phyloP scores from a whole-genome alignment of 352 stramenopile genomes.

The Pythium aristosporum region DNA sequence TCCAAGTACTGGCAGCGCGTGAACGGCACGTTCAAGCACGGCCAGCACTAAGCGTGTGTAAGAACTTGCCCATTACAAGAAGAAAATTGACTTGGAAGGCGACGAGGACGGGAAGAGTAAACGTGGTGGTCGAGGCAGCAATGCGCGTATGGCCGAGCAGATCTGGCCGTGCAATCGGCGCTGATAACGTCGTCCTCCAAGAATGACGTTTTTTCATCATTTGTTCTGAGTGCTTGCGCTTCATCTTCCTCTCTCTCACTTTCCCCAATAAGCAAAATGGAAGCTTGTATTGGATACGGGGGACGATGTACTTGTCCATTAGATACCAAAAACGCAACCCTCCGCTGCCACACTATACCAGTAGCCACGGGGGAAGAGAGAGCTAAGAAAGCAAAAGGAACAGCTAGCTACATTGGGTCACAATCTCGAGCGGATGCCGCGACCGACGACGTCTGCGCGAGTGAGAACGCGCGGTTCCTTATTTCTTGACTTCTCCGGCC shows the following conservation, averaged over 20 bases:
- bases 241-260: neutral
- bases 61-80: neutral
- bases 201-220: constrained; percentile 18
- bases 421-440: neutral
- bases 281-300: constrained; percentile 15
- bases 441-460: neutral
- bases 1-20: constrained; percentile 86
- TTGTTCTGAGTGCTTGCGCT: neutral
- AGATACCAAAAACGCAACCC: constrained; percentile 27
- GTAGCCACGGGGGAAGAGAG: neutral
- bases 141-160: neutral
- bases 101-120: neutral
- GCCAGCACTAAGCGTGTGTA: constrained; percentile 57
- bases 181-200: constrained; percentile 19
- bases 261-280: neutral
- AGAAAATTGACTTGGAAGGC: constrained; percentile 17
- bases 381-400: neutral
- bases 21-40: constrained; percentile 83
- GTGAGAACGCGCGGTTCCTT: neutral
- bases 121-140: neutral
- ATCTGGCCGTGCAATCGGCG: neutral
- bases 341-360: too few species aligned
- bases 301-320: constrained; percentile 21
- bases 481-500: constrained; percentile 28
- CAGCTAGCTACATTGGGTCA: neutral